Evolutionary conservation across 345 rosid species (phyloP).

Genomic region (Melaleuca alternifolia): DNA sequence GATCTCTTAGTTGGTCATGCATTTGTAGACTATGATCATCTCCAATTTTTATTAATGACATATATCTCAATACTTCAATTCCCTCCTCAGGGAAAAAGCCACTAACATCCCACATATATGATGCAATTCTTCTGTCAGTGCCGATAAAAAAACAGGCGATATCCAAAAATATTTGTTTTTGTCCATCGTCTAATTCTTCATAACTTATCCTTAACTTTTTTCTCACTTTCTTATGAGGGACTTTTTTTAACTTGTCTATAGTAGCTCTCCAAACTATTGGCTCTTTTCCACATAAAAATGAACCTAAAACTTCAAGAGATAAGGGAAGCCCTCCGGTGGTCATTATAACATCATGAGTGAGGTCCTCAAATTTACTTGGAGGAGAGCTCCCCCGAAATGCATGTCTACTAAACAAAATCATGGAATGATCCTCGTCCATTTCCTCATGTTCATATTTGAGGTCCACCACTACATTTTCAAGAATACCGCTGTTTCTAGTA

Average conservation of each 20-base stretch:
- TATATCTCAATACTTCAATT: background rate
- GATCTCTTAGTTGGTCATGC: too few relatives aligned
- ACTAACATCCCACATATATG: background rate
- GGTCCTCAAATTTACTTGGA: accelerated
- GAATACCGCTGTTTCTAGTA: background rate
- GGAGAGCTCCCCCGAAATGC: accelerated
- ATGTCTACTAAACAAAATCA: background rate
- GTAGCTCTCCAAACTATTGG: background rate
- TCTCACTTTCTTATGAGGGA: accelerated
- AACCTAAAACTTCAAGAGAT: background rate
- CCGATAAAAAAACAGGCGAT: background rate
- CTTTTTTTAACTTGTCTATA: background rate
- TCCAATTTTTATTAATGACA: background rate
- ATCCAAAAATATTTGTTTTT: background rate
- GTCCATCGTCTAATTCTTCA: accelerated
- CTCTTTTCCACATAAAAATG: accelerated
- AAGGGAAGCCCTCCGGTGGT: background rate
- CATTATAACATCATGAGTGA: accelerated
- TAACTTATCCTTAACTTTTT: accelerated
- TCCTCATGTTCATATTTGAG: accelerated
- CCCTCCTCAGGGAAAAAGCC: background rate
- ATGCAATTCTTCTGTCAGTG: background rate
- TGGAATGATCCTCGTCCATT: accelerated
- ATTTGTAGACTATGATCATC: too few relatives aligned
- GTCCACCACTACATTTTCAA: accelerated